Percentiles rank a stretch among this genome's conserved stretches.
Evolutionary conservation across 306 rosid species (phyloP).

Genomic region (Rosa chinensis): DNA sequence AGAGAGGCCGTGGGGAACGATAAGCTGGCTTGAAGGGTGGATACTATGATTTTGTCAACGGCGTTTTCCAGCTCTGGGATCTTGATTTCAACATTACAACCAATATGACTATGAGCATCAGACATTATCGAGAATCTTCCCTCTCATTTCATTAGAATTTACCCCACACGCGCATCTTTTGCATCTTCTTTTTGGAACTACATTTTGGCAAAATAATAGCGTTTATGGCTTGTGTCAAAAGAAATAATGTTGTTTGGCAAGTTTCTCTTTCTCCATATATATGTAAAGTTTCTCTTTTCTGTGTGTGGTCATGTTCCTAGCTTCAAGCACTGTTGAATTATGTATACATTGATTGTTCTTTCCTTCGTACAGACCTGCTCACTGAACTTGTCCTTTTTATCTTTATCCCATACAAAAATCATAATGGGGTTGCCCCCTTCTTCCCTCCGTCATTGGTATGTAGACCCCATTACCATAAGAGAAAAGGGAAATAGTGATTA

Average conservation of each 20-base stretch:
- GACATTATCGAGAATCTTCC: not conserved
- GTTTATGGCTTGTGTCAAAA: conserved; percentile 4
- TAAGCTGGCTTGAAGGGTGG: conserved; percentile 70
- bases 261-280: not conserved
- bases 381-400: no score
- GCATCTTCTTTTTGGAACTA: not conserved
- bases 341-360: not conserved
- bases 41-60: conserved; percentile 74
- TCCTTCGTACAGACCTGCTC: no score
- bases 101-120: conserved; percentile 24
- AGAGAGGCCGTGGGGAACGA: conserved; percentile 57
- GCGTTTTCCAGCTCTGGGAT: conserved; percentile 79
- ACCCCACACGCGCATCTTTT: not conserved
- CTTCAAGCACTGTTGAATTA: not conserved
- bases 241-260: not conserved
- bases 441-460: no score
- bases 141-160: not conserved
- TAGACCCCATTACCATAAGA: no score
- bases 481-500: no score
- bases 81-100: conserved; percentile 58
- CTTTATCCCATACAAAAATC: no score
- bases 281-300: not conserved
- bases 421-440: no score
- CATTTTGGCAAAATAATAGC: conserved; percentile 6
- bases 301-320: not conserved